These are phyloP conservation scores for Colletotrichum musicola DNA, from an alignment of 2,329 filamentous ascomycete species.

Conservation along the genomic window DNA sequence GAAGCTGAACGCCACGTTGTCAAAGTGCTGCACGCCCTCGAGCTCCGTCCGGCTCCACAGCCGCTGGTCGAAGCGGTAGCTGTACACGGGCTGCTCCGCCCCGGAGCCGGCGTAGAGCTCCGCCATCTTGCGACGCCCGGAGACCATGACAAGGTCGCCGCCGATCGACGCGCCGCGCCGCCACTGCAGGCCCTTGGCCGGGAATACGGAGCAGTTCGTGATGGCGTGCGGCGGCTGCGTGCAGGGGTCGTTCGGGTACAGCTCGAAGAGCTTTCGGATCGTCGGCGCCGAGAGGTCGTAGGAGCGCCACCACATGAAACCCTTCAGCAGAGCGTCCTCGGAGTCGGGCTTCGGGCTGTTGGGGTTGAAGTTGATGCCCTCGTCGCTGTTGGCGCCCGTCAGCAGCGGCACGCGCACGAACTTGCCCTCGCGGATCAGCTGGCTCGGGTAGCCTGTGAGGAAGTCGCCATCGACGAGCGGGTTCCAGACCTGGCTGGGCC, in stretches of 20 bases:
- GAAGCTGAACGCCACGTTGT: conserved; percentile 64
- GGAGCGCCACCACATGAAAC: conserved; percentile 56
- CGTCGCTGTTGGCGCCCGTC: conserved; percentile 63
- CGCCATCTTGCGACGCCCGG: conserved; percentile 58
- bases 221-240: conserved; percentile 58
- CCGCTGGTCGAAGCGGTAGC: conserved; percentile 64
- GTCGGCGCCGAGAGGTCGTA: conserved; percentile 60
- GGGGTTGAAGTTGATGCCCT: conserved; percentile 55
- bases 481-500: conserved; percentile 55
- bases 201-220: conserved; percentile 49
- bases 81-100: conserved; percentile 54
- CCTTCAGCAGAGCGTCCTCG: conserved; percentile 56
- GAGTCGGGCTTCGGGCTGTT: conserved; percentile 56
- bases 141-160: conserved; percentile 62
- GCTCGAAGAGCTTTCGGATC: conserved; percentile 56
- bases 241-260: conserved; percentile 63
- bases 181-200: conserved; percentile 55
- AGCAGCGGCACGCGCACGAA: conserved; percentile 60
- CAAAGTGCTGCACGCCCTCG: conserved; percentile 59
- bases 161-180: conserved; percentile 60
- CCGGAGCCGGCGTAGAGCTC: conserved; percentile 52
- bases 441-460: conserved; percentile 60
- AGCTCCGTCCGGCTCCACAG: conserved; percentile 55
- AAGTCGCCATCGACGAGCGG: conserved; percentile 62
- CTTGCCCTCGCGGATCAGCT: conserved; percentile 55